These are phyloP conservation scores for Entrophospora sp. DNA, from an alignment of 192 early-diverging fungal genomes.

Conservation along the genomic window DNA sequence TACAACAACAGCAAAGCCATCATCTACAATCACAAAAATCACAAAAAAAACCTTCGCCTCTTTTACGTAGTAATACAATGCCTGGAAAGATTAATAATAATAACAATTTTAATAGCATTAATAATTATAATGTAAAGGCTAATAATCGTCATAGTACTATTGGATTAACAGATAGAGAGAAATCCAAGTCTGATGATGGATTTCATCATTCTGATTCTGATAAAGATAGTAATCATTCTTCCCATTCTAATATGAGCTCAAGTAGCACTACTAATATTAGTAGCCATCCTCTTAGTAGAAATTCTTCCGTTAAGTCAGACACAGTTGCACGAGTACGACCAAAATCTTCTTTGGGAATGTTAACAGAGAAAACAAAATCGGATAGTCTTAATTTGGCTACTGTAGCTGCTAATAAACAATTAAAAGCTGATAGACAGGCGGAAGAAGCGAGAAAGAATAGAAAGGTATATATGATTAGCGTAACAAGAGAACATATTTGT, in stretches of 20 bases:
- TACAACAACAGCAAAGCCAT: no score
- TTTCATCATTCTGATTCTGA: constrained; percentile 21
- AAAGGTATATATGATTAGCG: constrained; percentile 20
- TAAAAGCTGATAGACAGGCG: background rate
- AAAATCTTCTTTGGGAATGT: constrained; percentile 6
- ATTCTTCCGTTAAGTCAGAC: background rate
- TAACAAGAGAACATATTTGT: no score
- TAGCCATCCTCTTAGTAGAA: constrained; percentile 3
- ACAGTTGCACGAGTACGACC: constrained; percentile 6
- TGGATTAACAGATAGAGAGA: constrained; percentile 2
- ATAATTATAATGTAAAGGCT: no score
- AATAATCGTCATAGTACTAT: background rate
- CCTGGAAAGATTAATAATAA: background rate
- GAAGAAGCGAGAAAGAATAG: constrained; percentile 16
- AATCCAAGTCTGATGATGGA: constrained; percentile 13
- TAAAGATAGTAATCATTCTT: constrained; percentile 17
- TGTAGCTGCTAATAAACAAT: background rate
- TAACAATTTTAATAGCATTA: background rate
- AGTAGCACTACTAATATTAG: no score
- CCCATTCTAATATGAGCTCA: constrained; percentile 10
- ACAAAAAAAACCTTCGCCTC: no score
- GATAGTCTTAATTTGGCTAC: background rate
- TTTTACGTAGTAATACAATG: background rate
- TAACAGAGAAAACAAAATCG: background rate
- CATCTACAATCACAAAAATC: no score